Evolutionary conservation across 225 moss, liverwort and hornwort genomes (phyloP).

Genomic region (Anthoceros angustus): DNA sequence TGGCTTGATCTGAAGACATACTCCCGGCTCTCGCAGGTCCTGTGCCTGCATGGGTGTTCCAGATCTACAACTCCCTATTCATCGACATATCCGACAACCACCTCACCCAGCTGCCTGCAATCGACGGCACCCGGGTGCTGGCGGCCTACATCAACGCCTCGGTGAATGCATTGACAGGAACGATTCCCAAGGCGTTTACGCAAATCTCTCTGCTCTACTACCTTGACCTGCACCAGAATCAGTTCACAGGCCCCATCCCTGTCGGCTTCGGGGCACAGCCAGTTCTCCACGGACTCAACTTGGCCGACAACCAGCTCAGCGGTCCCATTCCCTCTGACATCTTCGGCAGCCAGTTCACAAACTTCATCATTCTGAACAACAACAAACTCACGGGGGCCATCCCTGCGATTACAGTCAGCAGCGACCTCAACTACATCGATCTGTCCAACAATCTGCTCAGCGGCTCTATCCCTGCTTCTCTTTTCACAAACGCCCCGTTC

Average conservation of each 20-base stretch:
- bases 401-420: neutral
- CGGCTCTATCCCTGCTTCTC: conserved; percentile 9
- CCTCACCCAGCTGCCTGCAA: conserved; percentile 11
- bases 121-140: neutral
- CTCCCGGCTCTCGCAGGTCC: conserved; percentile 7
- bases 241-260: conserved; percentile 9
- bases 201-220: neutral
- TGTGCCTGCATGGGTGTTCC: conserved; percentile 14
- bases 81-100: conserved; percentile 18
- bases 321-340: conserved; percentile 6
- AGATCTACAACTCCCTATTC: neutral
- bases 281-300: conserved; percentile 3
- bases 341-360: conserved; percentile 7
- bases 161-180: conserved; percentile 1
- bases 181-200: neutral
- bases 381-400: conserved; percentile 12
- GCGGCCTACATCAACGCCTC: conserved; percentile 11
- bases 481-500: neutral
- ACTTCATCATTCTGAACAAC: conserved; percentile 7
- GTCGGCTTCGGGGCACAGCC: neutral
- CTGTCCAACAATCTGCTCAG: conserved; percentile 11
- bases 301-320: conserved; percentile 11
- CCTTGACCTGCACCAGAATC: neutral
- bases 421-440: conserved; percentile 6
- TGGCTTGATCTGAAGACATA: neutral